Conservation (phyloP, 31 red algal species). For the Odonthalia washingtoniensis region DNA sequence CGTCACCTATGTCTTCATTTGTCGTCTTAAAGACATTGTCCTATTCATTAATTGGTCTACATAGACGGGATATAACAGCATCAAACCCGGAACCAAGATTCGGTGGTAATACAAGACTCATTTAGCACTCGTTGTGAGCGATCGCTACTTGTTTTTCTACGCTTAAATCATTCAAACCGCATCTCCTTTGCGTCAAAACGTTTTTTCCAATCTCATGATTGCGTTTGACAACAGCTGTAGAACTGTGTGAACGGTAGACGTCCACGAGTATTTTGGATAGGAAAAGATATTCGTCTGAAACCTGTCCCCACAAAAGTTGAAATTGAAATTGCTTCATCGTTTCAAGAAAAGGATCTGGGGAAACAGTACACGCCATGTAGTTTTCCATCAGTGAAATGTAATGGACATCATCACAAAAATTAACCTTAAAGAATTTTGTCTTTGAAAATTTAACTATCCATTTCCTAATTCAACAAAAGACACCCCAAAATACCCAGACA, state of each 20-base stretch:
- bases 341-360: background rate
- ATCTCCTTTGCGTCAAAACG: background rate
- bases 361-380: constrained; percentile 9
- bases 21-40: no score
- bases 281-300: background rate
- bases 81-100: background rate
- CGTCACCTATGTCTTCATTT: background rate
- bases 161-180: constrained; percentile 12
- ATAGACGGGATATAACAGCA: background rate
- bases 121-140: constrained; percentile 33
- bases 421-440: constrained; percentile 2
- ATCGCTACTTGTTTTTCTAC: constrained; percentile 19
- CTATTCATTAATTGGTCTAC: background rate
- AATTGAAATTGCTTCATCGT: background rate
- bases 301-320: constrained; percentile 26
- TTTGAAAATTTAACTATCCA: constrained; percentile 19
- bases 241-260: constrained; percentile 14
- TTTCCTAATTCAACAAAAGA: background rate
- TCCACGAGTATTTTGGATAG: background rate
- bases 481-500: background rate
- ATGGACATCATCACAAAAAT: background rate
- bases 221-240: background rate
- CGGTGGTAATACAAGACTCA: background rate
- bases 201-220: constrained; percentile 27
- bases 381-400: background rate